Base-by-base conservation (phyloP, 2,329 filamentous ascomycete species). In the Neospermospora avenae region DNA sequence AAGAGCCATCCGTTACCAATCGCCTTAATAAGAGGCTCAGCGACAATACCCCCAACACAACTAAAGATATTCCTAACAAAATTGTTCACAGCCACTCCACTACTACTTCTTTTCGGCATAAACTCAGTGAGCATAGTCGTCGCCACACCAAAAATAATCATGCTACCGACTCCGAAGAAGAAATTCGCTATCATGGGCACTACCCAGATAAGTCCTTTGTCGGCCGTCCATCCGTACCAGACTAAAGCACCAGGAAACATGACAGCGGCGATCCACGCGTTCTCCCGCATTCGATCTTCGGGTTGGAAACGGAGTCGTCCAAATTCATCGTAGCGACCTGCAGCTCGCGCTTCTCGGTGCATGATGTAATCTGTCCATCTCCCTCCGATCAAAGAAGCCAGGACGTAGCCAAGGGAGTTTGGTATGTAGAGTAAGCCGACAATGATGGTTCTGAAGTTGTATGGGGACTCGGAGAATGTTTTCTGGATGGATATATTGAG, bases 61-160 rank as follows among this genome's bases (percentile, higher is more conserved):
- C 83, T 86, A 68, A 92, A 86, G 41, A 92, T 90, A 67, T 93
- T 95, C 51, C 90, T 79, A 55, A 90, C 79, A 69, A 93, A 90
- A 71, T 93, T 93, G 74, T 93, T 93, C 45, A 93, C 78, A 0
- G 90, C 91, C 3, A 93, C 88, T 1, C 89, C 90, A 11, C 83
- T 83, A 3, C 85, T 89, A 53, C 86, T 87, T 63, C 82, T 80
- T 44, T 84, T 81, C 14, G 89, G 89, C 80, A 93, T 87, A 70
- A 93, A 92, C 70, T 95, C 90, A 0, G 90, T 93, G 65, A 95
- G 77, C 88, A 95, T 92, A 0, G 91, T 95, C 0, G 89, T 92
- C 10, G 55, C 59, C 1, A 64, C 59, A 1, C 68, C 67, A 61
- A 72, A 73, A n/a, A 73, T 67, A 4, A 95, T 79, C 91, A 96